Evolutionary conservation across 2,329 filamentous ascomycete genomes (phyloP), one percentile per base, ranked within the genome.

Genomic region (Aspergillus alliaceus): DNA sequence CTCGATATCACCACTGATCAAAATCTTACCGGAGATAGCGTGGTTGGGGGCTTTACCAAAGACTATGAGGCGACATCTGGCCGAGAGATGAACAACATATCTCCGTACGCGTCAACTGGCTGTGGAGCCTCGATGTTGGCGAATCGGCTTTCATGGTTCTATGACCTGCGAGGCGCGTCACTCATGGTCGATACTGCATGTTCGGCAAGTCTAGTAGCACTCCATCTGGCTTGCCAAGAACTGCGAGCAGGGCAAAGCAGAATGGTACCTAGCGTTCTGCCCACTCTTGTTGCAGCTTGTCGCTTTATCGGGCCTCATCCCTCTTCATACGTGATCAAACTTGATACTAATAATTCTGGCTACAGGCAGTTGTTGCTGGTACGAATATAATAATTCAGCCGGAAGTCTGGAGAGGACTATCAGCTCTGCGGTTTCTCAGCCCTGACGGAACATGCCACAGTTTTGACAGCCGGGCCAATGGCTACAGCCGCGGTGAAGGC

Each of bases 401-500:
- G 6, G 6, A 40, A 6, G 18, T 22, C 20, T 40, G 7, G 18
- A 9, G 6, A 3, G n/a, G 12, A 20, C 37, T 40, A n/a, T 20
- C 37, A 9, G n/a, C 37, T 20, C 3, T 40, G 37, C 37, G 12
- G 2, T 6, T 40, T 5, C 9, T 40, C 37, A 40, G 37, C 20
- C n/a, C 37, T 24, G 47, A 50, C 9, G 47, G 29, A 7, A 37
- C 11, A 9, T 35, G 8, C 11, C 48, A 51, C 32, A 22, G 77
- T 4, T 81, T 79, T 52, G 77, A 80, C 50, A 69, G 73, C n/a
- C 59, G 66, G 15, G 81, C 79, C 0, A 78, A 82, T 65, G 81
- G 81, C 3, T 84, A 83, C 58, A 81, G 78, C 42, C 76, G 81
- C 22, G 79, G 72, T 4, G 81, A 84, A 53, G 81, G 75, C 4